Evolutionary conservation across 1,284 basidiomycete genomes (phyloP).

Genomic region (Kwoniella shivajii): DNA sequence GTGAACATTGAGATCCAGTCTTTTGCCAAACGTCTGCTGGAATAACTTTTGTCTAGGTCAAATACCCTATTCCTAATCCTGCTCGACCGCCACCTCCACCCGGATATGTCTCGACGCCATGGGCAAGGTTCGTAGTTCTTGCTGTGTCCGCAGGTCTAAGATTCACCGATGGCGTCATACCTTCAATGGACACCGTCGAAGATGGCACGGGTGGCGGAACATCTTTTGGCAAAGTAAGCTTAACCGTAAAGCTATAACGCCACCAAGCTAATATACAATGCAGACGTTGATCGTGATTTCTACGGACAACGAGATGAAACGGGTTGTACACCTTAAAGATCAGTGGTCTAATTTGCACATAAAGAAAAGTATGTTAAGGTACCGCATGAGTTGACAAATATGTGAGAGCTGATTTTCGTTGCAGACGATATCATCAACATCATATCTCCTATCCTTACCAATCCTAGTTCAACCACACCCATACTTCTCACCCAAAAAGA

Average conservation of each 20-base stretch:
- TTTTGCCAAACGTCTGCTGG: neutral
- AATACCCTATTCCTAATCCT: conserved; percentile 42
- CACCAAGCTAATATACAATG: neutral
- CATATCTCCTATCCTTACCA: conserved; percentile 55
- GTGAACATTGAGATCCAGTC: neutral
- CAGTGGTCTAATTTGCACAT: conserved; percentile 46
- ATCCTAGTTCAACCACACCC: conserved; percentile 5
- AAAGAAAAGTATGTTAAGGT: conserved; percentile 22
- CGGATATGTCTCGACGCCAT: conserved; percentile 39
- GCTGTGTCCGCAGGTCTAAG: conserved; percentile 32
- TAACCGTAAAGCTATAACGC: neutral
- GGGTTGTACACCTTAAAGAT: conserved; percentile 47
- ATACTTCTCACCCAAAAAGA: conserved; percentile 46
- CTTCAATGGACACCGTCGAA: conserved; percentile 2
- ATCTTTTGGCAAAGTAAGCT: conserved; percentile 28
- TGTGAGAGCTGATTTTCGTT: conserved; percentile 4
- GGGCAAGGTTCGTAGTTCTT: conserved; percentile 38
- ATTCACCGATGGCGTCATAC: conserved; percentile 24
- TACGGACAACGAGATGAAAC: conserved; percentile 12
- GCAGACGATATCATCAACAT: conserved; percentile 77
- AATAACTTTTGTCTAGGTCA: conserved; percentile 19
- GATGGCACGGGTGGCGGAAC: conserved; percentile 2
- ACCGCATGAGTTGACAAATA: neutral
- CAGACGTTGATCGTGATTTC: conserved; percentile 37
- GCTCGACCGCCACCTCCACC: conserved; percentile 31